Evolutionary conservation across 768 basidiomycete species (phyloP).

Genomic region (Albatrellus ellisii): DNA sequence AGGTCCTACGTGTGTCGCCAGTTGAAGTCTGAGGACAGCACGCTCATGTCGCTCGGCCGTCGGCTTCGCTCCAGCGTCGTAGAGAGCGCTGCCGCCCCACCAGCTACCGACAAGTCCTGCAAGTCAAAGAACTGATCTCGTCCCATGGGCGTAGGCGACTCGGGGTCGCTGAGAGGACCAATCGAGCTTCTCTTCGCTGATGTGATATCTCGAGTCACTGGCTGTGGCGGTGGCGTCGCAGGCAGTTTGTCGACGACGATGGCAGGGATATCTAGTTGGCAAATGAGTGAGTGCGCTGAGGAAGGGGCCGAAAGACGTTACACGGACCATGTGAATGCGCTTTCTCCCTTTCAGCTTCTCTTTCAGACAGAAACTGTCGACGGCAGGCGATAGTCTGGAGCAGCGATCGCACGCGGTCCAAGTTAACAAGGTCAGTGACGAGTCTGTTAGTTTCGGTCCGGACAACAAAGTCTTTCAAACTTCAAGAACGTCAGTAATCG

Average conservation of each 20-base stretch:
- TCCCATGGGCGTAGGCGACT: conserved; percentile 23
- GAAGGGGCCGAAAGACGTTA: not conserved
- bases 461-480: conserved; percentile 69
- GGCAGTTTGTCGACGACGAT: conserved; percentile 54
- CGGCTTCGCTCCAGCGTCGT: conserved; percentile 45
- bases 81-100: conserved; percentile 28
- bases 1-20: conserved; percentile 34
- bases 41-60: conserved; percentile 45
- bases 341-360: conserved; percentile 27
- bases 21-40: conserved; percentile 35
- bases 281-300: not conserved
- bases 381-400: conserved; percentile 66
- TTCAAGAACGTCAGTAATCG: conserved; percentile 20
- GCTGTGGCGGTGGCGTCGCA: conserved; percentile 30
- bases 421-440: conserved; percentile 72
- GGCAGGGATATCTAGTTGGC: conserved; percentile 44
- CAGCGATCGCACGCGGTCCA: conserved; percentile 74
- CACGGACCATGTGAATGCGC: conserved; percentile 21
- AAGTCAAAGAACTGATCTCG: conserved; percentile 20
- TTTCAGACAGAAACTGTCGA: conserved; percentile 44
- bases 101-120: conserved; percentile 26
- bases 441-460: conserved; percentile 66
- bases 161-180: conserved; percentile 10
- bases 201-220: conserved; percentile 42
- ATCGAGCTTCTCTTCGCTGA: conserved; percentile 18